Evolutionary conservation across 2,329 filamentous ascomycete genomes (phyloP), one percentile per base, ranked within the genome.

Genomic region (Diaporthe batatas): DNA sequence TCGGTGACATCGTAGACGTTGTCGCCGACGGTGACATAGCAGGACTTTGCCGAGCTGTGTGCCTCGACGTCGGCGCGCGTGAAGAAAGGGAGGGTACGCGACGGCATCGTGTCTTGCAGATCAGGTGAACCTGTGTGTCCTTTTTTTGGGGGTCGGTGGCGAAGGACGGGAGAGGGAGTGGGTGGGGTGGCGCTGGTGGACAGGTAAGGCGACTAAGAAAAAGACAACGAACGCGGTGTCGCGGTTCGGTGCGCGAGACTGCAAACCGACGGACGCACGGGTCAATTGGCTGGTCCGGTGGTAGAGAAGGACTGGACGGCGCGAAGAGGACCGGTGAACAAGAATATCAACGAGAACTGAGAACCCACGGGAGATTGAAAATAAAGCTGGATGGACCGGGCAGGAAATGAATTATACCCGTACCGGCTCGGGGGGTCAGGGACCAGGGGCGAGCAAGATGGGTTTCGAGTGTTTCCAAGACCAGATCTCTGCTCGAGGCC

Each of bases 1-100:
- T 94, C 91, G 73, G 96, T 98, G 76, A 99, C 89, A 86, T 99
- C 96, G 88, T 95, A 99, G 77, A 99, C 96, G 78, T 96, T 97
- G 73, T 89, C 89, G 75, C 94, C 95, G 70, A 98, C 87, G 3
- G 94, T 96, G 77, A 99, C 95, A 86, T 95, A 99, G 86, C 96
- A 98, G 64, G 94, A 97, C 80, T 94, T 90, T 65, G 86, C 85
- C 59, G 90, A 92, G 82, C 93, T 96, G 83, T 97, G 95, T 77
- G 91, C 86, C 82, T 92, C 91, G 79, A 99, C 91, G 81, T 99
- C 94, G 77, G 92, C 90, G 77, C 88, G 88, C 65, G 94, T 92
- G 80, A 98, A 92, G 36, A 92, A 96, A 72, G 96, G 96, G 65
- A 98, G 90, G 64, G 91, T 95, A 81, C 90, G 90, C 79, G 91